These are phyloP conservation scores for Dipteronia sinensis DNA, from an alignment of 345 rosid genomes.

Conservation along the genomic window DNA sequence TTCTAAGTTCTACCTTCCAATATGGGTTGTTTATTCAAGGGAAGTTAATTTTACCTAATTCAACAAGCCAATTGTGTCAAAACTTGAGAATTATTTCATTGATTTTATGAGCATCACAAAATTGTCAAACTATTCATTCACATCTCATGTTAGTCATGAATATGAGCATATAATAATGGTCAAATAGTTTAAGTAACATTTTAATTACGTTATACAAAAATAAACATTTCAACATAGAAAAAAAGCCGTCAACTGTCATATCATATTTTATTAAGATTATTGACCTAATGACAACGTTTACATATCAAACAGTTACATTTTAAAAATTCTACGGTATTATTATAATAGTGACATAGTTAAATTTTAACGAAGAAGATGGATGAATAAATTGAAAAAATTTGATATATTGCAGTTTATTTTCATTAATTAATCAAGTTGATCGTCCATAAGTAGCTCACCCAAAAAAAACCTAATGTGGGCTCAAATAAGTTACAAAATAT, in stretches of 20 bases:
- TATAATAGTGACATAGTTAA: neutral
- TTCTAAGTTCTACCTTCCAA: too few relatives aligned
- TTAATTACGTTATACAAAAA: neutral
- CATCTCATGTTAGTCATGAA: neutral
- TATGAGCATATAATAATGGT: neutral
- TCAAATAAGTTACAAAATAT: too few relatives aligned
- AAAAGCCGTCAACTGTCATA: too few relatives aligned
- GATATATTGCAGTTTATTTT: too few relatives aligned
- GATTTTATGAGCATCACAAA: neutral
- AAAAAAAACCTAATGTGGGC: too few relatives aligned
- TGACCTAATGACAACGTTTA: neutral
- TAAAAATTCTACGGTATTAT: too few relatives aligned
- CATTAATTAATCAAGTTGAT: too few relatives aligned
- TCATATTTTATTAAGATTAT: too few relatives aligned
- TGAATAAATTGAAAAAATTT: too few relatives aligned
- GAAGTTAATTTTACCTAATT: neutral
- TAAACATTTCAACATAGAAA: too few relatives aligned
- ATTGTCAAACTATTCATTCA: neutral
- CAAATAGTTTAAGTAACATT: neutral
- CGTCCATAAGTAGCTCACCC: too few relatives aligned
- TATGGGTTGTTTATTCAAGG: neutral
- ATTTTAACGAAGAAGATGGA: neutral
- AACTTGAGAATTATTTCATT: neutral
- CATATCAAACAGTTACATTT: too few relatives aligned
- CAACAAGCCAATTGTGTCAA: neutral